These are phyloP conservation scores for Auriscalpium orientale DNA, from an alignment of 768 basidiomycete genomes.

Conservation along the genomic window DNA sequence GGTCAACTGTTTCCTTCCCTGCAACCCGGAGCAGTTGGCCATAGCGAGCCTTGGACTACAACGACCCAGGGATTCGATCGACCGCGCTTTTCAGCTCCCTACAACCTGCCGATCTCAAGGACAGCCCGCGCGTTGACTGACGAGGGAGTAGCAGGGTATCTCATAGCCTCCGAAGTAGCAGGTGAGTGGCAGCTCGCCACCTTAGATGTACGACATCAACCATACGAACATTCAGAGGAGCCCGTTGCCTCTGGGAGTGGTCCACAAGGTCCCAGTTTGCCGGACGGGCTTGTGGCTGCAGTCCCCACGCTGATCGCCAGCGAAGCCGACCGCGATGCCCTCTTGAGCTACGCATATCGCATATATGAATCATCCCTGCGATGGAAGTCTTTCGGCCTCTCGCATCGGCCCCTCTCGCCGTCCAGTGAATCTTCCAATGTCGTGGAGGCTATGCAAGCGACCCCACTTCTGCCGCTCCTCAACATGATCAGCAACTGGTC, in stretches of 20 bases:
- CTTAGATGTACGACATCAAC: no score
- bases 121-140: not conserved
- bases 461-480: slow-evolving; percentile 16
- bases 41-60: not conserved
- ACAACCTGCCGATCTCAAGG: not conserved
- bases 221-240: no score
- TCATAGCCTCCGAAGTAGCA: not conserved
- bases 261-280: no score
- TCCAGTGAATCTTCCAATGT: not conserved
- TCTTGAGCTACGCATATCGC: slow-evolving; percentile 26
- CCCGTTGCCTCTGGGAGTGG: no score
- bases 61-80: not conserved
- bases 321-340: slow-evolving; percentile 23
- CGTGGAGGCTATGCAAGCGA: not conserved
- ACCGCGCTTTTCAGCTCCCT: not conserved
- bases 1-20: not conserved
- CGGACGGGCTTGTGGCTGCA: no score
- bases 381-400: slow-evolving; percentile 1
- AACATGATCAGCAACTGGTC: slow-evolving; percentile 26
- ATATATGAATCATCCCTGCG: slow-evolving; percentile 19
- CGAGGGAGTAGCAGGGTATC: not conserved
- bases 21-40: not conserved
- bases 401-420: slow-evolving; percentile 8
- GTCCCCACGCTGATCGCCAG: slow-evolving; percentile 13
- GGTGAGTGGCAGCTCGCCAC: not conserved